Base-by-base conservation (phyloP, 2,329 filamentous ascomycete species). In the Talaromyces albobiverticillius region DNA sequence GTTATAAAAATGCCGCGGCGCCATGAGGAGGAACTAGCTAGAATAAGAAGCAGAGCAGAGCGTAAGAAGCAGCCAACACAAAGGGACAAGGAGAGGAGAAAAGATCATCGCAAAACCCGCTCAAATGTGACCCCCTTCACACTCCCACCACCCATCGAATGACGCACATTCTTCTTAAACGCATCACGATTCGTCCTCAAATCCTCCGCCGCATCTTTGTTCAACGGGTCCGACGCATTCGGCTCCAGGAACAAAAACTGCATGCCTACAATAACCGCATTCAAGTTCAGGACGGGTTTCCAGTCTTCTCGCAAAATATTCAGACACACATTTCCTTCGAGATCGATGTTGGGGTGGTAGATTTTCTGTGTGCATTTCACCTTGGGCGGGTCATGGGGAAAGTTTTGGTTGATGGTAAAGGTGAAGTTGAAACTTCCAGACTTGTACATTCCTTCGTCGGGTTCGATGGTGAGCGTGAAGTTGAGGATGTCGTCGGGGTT, bases 161-260 rank as follows among this genome's bases (percentile, higher is more conserved):
- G 81, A 65, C 89, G 83, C 36, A 97, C 94, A 67, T 97, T 96
- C 57, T 90, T 81, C 80, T 92, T 94, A 76, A 99, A 99, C 26
- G 80, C 83, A 51, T 97, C 94, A 34, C 91, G 79, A 71, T 94
- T 95, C 46, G 80, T 80, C 64, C 93, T 85, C 62, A 99, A 78
- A 68, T 97, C 94, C 58, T 96, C 91, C 3, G 94, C 94, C 0
- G 94, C 94, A 67, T 97, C 93, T 79, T 99, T 96, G 75, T 99
- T 99, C 57, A 99, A 78, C n/a, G 94, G 94, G 68, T 99, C 94
- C 46, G 89, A 92, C 9, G 94, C 91, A 68, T 99, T 99, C 16
- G 94, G 94, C 71, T 99, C 94, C 59, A 97, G 85, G 81, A 99
- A 99, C 49, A 99, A 81, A 69, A 97, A 97, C 87, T 92, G 90